Evolutionary conservation across 352 stramenopile genomes (phyloP).

Genomic region (Globisporangium canariense): DNA sequence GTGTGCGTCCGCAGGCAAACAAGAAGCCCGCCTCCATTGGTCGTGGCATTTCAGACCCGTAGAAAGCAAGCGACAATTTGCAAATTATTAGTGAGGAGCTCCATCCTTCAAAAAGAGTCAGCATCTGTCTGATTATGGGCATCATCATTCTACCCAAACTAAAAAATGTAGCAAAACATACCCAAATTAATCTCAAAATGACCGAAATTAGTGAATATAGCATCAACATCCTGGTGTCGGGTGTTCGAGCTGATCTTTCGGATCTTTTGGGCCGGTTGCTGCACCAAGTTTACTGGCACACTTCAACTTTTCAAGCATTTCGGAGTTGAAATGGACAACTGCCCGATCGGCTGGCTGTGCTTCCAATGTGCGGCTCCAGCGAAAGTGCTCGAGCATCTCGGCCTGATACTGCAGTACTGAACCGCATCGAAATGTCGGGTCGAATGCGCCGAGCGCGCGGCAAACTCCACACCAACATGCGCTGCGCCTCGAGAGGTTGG

Average conservation of each 20-base stretch:
- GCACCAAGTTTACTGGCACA: conserved; percentile 2
- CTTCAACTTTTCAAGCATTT: not conserved
- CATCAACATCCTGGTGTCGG: not conserved
- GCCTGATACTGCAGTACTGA: too few relatives aligned
- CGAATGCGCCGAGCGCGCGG: too few relatives aligned
- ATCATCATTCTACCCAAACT: not conserved
- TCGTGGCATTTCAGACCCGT: too few relatives aligned
- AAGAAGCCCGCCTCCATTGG: too few relatives aligned
- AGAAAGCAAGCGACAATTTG: not conserved
- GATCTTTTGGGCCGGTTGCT: not conserved
- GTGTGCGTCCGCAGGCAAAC: too few relatives aligned
- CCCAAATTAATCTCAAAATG: not conserved
- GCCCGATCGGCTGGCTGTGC: too few relatives aligned
- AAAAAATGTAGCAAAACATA: not conserved
- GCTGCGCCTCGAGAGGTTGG: too few relatives aligned
- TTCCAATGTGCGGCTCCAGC: too few relatives aligned
- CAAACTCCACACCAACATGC: too few relatives aligned
- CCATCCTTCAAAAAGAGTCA: not conserved
- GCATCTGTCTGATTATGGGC: not conserved
- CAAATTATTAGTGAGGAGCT: not conserved
- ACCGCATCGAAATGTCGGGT: too few relatives aligned
- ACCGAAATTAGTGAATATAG: not conserved
- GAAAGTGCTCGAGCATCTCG: too few relatives aligned
- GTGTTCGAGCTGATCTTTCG: not conserved
- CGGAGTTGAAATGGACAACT: not conserved